Evolutionary conservation across 352 stramenopile genomes (phyloP).

Genomic region (Phytophthora palmivora): DNA sequence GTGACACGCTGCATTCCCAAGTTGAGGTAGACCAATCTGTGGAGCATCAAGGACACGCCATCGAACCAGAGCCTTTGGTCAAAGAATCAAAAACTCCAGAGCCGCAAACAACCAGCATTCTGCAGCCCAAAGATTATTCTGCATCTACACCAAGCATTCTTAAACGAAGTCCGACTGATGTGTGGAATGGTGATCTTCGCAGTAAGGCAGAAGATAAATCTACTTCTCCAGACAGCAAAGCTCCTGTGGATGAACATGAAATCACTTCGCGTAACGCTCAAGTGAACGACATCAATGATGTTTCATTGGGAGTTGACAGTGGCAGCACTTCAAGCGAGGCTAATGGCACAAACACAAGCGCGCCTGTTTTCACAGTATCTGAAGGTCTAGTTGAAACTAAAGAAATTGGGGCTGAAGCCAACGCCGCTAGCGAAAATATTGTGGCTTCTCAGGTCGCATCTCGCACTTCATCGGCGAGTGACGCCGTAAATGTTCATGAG

Average conservation of each 20-base stretch:
- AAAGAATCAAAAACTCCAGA: slow-evolving; percentile 4
- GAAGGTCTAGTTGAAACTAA: slow-evolving; percentile 6
- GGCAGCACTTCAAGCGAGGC: background rate
- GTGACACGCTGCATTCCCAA: background rate
- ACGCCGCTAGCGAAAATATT: slow-evolving; percentile 3
- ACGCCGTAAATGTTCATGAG: background rate
- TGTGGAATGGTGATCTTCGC: background rate
- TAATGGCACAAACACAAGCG: background rate
- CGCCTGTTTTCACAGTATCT: background rate
- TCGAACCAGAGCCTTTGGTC: slow-evolving; percentile 1
- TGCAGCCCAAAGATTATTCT: background rate
- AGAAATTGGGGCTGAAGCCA: background rate
- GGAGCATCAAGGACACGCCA: slow-evolving; percentile 4
- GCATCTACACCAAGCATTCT: background rate
- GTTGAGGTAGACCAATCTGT: slow-evolving; percentile 1
- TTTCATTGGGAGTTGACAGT: background rate
- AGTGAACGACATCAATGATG: background rate
- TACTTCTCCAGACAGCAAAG: background rate
- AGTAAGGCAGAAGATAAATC: background rate
- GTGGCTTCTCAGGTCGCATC: slow-evolving; percentile 3
- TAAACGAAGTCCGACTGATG: background rate
- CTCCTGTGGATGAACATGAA: background rate
- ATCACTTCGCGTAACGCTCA: background rate
- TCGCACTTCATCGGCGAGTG: background rate
- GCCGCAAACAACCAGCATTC: slow-evolving; percentile 1